phyloP scores from a whole-genome alignment of 352 stramenopile genomes.

The Pythium sp. region DNA sequence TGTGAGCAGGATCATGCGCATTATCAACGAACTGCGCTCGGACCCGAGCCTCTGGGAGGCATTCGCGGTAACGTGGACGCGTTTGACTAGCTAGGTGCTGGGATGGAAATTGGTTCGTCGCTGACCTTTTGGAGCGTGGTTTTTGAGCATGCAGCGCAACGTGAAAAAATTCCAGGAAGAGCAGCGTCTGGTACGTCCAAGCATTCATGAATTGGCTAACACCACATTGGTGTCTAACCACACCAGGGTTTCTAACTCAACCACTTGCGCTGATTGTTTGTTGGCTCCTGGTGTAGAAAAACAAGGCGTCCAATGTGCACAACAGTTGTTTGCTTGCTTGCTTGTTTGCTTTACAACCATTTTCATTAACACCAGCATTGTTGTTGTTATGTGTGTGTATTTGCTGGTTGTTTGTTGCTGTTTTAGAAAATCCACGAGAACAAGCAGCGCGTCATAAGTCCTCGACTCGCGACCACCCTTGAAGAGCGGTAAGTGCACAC shows the following conservation, averaged over 20 bases:
- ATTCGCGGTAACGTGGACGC: conserved; percentile 37
- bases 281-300: conserved; percentile 21
- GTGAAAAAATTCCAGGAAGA: conserved; percentile 16
- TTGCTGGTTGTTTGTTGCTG: not conserved
- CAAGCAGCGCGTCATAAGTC: conserved; percentile 34
- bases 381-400: not conserved
- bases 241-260: not conserved
- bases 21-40: conserved; percentile 55
- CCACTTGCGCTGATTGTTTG: not conserved
- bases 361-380: not conserved
- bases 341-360: not conserved
- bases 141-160: conserved; percentile 22
- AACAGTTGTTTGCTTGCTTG: too few relatives aligned
- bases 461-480: conserved; percentile 19
- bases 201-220: not conserved
- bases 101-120: not conserved
- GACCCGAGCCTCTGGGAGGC: conserved; percentile 50
- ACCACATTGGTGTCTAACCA: not conserved
- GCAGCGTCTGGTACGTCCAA: conserved; percentile 12
- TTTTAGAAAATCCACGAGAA: conserved; percentile 65
- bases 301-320: conserved; percentile 33
- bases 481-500: conserved; percentile 23
- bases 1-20: conserved; percentile 37
- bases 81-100: not conserved
- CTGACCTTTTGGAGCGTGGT: not conserved